phyloP scores from a whole-genome alignment of 2,329 filamentous ascomycete species.

The Colletotrichum eleusines region DNA sequence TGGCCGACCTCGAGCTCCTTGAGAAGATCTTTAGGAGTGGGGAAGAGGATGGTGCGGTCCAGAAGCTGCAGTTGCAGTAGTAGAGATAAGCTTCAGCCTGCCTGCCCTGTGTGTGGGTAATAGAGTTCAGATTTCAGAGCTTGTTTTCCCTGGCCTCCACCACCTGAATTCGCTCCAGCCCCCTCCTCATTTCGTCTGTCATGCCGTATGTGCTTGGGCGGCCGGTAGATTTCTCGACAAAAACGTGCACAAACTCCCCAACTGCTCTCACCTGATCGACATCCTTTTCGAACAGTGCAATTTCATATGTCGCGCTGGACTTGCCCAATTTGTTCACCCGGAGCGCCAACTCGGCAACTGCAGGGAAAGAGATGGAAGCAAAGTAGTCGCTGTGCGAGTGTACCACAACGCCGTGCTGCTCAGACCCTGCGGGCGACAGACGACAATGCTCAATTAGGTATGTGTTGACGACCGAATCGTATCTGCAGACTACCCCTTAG shows the following conservation, averaged over 20 bases:
- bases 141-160: slow-evolving; percentile 32
- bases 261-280: slow-evolving; percentile 83
- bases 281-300: slow-evolving; percentile 85
- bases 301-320: slow-evolving; percentile 90
- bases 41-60: slow-evolving; percentile 55
- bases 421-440: slow-evolving; percentile 76
- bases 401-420: slow-evolving; percentile 85
- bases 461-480: slow-evolving; percentile 90
- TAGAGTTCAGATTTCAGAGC: slow-evolving; percentile 39
- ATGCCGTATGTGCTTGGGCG: slow-evolving; percentile 77
- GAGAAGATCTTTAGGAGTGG: slow-evolving; percentile 64
- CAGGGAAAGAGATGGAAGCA: slow-evolving; percentile 83
- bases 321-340: slow-evolving; percentile 86
- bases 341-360: slow-evolving; percentile 83
- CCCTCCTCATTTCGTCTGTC: slow-evolving; percentile 67
- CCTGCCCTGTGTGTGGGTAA: slow-evolving; percentile 14
- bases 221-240: slow-evolving; percentile 80
- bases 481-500: slow-evolving; percentile 58
- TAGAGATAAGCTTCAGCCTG: slow-evolving; percentile 19
- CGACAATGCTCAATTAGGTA: slow-evolving; percentile 86
- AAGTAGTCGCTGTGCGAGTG: slow-evolving; percentile 90
- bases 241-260: slow-evolving; percentile 88
- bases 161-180: slow-evolving; percentile 65
- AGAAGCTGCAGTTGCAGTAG: slow-evolving; percentile 55
- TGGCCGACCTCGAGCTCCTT: slow-evolving; percentile 71